phyloP scores from a whole-genome alignment of 495 filamentous ascomycete genomes.

The Pyrenula aspistea region DNA sequence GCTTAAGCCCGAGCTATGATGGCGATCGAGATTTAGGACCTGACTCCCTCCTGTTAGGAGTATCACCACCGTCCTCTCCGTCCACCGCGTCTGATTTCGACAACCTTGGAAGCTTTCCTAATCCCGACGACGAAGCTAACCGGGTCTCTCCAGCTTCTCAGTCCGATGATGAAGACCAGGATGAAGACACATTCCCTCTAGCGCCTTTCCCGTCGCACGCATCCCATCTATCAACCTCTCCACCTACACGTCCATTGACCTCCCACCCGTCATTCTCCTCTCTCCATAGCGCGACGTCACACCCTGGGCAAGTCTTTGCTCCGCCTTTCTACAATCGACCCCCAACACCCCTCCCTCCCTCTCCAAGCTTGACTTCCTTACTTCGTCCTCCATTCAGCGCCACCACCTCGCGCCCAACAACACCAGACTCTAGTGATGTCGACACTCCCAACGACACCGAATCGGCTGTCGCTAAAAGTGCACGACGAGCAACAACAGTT shows the following conservation, averaged over 20 bases:
- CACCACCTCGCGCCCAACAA: slow-evolving; percentile 74
- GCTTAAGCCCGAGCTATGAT: not conserved
- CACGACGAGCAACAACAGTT: slow-evolving; percentile 55
- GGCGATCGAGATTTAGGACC: not conserved
- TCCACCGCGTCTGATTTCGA: not conserved
- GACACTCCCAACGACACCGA: slow-evolving; percentile 55
- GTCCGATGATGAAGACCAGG: slow-evolving; percentile 8
- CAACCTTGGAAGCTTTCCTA: not conserved
- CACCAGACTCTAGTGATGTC: slow-evolving; percentile 81
- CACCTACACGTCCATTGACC: slow-evolving; percentile 28
- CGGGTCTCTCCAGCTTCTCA: slow-evolving; percentile 31
- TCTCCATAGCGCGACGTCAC: slow-evolving; percentile 21
- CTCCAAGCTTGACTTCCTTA: slow-evolving; percentile 90
- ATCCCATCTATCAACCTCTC: slow-evolving; percentile 28
- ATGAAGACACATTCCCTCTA: slow-evolving; percentile 2
- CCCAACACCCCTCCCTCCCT: slow-evolving; percentile 82
- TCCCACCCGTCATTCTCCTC: slow-evolving; percentile 27
- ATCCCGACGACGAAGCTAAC: slow-evolving; percentile 24
- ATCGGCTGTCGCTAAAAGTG: slow-evolving; percentile 50
- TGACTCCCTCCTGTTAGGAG: not conserved
- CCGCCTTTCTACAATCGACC: slow-evolving; percentile 84
- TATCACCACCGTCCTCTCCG: not conserved
- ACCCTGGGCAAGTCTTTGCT: slow-evolving; percentile 51
- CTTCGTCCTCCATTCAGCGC: slow-evolving; percentile 61
- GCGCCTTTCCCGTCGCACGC: slow-evolving; percentile 8